Evolutionary conservation across 306 rosid species (phyloP).

Genomic region (Cucumis hystrix): DNA sequence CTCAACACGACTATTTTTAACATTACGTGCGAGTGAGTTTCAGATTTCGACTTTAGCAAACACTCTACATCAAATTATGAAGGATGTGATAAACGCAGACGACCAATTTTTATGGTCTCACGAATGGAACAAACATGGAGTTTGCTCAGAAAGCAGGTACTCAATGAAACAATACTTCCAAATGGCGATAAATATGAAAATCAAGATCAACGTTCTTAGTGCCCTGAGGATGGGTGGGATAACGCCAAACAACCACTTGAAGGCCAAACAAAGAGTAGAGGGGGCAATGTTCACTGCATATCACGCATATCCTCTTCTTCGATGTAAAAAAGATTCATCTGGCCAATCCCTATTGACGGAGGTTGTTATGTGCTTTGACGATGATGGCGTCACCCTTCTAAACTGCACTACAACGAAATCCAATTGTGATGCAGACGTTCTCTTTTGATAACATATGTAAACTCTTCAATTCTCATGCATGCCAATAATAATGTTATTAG

Average conservation of each 20-base stretch:
- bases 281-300: background rate
- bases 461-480: background rate
- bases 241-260: background rate
- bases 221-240: background rate
- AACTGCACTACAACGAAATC: background rate
- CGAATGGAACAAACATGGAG: background rate
- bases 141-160: background rate
- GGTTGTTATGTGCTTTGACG: background rate
- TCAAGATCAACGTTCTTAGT: background rate
- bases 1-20: background rate
- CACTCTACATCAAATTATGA: background rate
- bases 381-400: background rate
- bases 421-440: background rate
- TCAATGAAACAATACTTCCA: background rate
- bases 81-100: background rate
- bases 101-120: background rate
- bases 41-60: background rate
- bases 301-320: background rate
- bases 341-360: background rate
- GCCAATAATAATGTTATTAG: too few relatives aligned
- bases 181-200: background rate
- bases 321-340: background rate
- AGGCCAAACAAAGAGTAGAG: background rate
- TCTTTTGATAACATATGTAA: background rate
- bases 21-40: background rate